Conservation (phyloP, 1,139 yeast genomes). For the Taphrina deformans region DNA sequence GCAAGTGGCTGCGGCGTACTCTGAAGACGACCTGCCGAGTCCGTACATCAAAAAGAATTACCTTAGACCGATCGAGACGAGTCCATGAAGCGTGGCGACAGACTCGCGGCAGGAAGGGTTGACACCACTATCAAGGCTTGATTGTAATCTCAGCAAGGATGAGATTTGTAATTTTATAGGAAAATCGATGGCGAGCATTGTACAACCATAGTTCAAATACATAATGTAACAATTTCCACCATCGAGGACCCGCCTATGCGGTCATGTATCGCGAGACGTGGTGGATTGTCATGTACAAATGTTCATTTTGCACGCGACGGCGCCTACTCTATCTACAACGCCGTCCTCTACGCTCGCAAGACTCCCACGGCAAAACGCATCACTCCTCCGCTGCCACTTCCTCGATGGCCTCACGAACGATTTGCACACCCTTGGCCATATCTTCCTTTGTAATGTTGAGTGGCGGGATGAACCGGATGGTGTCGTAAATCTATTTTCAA, state of each 20-base stretch:
- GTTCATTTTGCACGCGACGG: background rate
- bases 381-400: conserved; percentile 13
- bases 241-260: too few species aligned
- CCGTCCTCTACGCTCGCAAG: too few species aligned
- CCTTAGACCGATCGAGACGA: conserved; percentile 9
- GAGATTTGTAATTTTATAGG: background rate
- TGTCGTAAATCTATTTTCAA: conserved; percentile 65
- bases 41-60: conserved; percentile 28
- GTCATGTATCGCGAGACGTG: too few species aligned
- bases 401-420: conserved; percentile 42
- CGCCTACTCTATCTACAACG: too few species aligned
- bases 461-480: conserved; percentile 87
- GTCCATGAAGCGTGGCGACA: background rate
- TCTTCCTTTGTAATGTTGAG: conserved; percentile 72
- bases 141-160: background rate
- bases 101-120: background rate
- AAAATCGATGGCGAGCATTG: background rate
- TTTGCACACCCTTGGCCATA: conserved; percentile 66
- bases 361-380: too few species aligned
- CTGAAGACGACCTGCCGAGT: conserved; percentile 22
- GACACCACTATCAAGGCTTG: background rate
- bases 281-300: background rate
- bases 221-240: background rate
- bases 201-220: background rate
- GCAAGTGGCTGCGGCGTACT: background rate